A percentile compares a stretch with the other conserved stretches of the same genome.
Evolutionary conservation across 1,284 basidiomycete genomes (phyloP).

Genomic region (Apiotrichum sp.): DNA sequence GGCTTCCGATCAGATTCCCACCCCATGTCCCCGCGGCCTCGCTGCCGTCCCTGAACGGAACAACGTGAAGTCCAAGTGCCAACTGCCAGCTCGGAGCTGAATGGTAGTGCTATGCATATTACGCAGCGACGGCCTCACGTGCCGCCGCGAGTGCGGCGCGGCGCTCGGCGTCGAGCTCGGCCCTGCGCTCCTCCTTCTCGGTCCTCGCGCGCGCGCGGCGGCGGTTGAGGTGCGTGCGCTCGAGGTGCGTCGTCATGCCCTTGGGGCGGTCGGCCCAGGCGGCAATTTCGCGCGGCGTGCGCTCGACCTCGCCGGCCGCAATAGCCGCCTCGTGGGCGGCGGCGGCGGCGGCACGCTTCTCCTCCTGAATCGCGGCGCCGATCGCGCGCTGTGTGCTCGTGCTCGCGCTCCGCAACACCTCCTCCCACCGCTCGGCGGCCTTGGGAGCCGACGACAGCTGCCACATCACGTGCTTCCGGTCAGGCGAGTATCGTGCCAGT

Average conservation of each 20-base stretch:
- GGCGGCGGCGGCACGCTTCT: background rate
- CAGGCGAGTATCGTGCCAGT: background rate
- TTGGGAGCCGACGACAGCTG: background rate
- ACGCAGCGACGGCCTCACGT: background rate
- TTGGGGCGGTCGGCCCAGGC: slow-evolving; percentile 26
- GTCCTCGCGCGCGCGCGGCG: slow-evolving; percentile 22
- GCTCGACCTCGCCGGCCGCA: background rate
- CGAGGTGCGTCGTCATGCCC: slow-evolving; percentile 28
- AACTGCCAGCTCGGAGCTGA: background rate
- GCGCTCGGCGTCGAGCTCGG: slow-evolving; percentile 6
- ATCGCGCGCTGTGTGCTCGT: background rate
- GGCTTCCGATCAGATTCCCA: too few relatives aligned
- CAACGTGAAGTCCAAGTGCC: too few relatives aligned
- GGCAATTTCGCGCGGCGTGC: slow-evolving; percentile 25
- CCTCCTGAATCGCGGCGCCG: background rate
- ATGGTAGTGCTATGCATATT: slow-evolving; percentile 3
- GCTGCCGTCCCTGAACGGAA: too few relatives aligned
- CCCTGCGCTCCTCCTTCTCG: slow-evolving; percentile 23
- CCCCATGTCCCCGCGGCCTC: too few relatives aligned
- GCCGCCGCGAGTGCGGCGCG: slow-evolving; percentile 1
- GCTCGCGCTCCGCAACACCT: background rate
- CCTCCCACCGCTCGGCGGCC: background rate
- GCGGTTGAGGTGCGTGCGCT: slow-evolving; percentile 32
- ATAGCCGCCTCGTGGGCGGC: background rate
- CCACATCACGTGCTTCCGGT: slow-evolving; percentile 10